A percentile compares a stretch with the other conserved stretches of the same genome.
These are phyloP conservation scores for Pyrus hybrid DNA, from an alignment of 331 rosid species.

Conservation along the genomic window DNA sequence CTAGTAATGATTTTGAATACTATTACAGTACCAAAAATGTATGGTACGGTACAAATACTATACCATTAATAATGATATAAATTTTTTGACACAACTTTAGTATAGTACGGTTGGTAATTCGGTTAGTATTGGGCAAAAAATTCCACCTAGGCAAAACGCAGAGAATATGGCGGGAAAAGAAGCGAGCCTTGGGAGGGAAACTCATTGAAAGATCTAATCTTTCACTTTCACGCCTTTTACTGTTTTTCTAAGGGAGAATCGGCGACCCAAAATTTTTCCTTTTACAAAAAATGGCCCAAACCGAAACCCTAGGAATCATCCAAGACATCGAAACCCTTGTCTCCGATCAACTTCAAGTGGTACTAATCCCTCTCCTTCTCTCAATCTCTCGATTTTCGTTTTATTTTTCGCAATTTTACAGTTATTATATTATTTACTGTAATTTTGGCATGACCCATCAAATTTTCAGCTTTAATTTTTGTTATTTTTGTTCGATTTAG, in stretches of 20 bases:
- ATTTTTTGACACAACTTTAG: too few species aligned
- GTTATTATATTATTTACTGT: background rate
- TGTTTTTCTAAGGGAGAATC: background rate
- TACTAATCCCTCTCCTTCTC: conserved; percentile 10
- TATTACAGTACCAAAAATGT: too few species aligned
- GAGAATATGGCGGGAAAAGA: conserved; percentile 73
- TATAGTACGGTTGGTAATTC: too few species aligned
- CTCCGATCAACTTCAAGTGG: conserved; percentile 92
- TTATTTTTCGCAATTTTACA: background rate
- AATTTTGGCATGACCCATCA: background rate
- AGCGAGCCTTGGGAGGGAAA: conserved; percentile 36
- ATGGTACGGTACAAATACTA: too few species aligned
- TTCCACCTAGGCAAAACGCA: too few species aligned
- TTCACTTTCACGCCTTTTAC: background rate
- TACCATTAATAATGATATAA: too few species aligned
- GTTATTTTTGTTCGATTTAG: background rate
- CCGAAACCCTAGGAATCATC: conserved; percentile 62
- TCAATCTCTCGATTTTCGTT: conserved; percentile 2
- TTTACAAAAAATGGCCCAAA: conserved; percentile 41
- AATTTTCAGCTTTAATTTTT: background rate
- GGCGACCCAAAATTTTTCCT: background rate
- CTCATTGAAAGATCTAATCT: background rate
- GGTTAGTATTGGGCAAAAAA: too few species aligned
- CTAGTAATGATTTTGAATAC: too few species aligned
- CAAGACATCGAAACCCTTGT: conserved; percentile 63